These are phyloP conservation scores for Diaporthe citrichinensis DNA, from an alignment of 2,329 filamentous ascomycete genomes.

Conservation along the genomic window DNA sequence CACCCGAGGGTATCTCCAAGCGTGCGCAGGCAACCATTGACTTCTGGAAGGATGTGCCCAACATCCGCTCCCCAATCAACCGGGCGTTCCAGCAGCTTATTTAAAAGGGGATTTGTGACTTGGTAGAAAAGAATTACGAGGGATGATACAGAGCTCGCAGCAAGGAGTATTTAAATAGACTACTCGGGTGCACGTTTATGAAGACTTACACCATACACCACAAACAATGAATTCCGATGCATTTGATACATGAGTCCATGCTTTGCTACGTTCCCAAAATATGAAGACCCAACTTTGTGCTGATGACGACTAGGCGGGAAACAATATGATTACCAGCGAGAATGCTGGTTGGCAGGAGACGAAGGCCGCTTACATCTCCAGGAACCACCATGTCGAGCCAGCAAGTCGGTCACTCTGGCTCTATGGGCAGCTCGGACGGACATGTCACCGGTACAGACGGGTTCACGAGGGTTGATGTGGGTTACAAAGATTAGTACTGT, in stretches of 20 bases:
- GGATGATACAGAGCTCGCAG: conserved; percentile 5
- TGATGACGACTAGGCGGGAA: too few species aligned
- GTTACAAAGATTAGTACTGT: not conserved
- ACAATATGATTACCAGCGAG: too few species aligned
- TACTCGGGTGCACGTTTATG: not conserved
- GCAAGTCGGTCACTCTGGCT: too few species aligned
- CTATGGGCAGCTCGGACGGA: too few species aligned
- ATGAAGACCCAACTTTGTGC: not conserved
- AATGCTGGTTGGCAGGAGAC: too few species aligned
- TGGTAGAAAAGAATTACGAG: conserved; percentile 36
- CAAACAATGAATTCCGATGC: conserved; percentile 26
- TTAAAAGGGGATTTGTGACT: conserved; percentile 63
- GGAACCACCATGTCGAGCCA: too few species aligned
- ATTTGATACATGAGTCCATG: not conserved
- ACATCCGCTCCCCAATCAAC: conserved; percentile 95
- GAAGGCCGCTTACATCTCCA: too few species aligned
- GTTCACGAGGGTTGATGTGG: too few species aligned
- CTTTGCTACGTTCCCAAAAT: not conserved
- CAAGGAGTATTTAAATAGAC: conserved; percentile 31
- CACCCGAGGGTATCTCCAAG: conserved; percentile 95
- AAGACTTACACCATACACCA: conserved; percentile 27
- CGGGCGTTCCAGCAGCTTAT: conserved; percentile 98
- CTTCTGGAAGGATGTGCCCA: conserved; percentile 95
- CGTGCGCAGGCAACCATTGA: conserved; percentile 91
- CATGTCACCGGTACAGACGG: not conserved